Conservation (phyloP, 2,329 filamentous ascomycete genomes). For the Zymoseptoria passerinii region DNA sequence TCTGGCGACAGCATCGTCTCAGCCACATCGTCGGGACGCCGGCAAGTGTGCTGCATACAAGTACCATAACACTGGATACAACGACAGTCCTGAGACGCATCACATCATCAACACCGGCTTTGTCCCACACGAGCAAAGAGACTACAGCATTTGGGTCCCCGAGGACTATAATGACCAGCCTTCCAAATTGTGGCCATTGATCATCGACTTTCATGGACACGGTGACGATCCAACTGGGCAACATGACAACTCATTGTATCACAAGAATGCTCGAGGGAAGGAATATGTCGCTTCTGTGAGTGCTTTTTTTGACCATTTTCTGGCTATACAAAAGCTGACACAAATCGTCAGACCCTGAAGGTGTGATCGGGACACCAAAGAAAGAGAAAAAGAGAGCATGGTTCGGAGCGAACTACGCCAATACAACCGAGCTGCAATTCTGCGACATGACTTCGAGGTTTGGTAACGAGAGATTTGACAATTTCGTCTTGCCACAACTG, state of each 20-base stretch:
- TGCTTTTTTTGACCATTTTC: not conserved
- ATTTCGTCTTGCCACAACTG: slow-evolving; percentile 70
- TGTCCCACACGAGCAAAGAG: slow-evolving; percentile 14
- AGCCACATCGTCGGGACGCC: not conserved
- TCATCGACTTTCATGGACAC: slow-evolving; percentile 43
- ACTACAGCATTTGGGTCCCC: slow-evolving; percentile 22
- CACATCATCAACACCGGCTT: slow-evolving; percentile 3
- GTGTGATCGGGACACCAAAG: slow-evolving; percentile 18
- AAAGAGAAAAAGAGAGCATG: slow-evolving; percentile 22
- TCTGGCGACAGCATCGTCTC: not conserved
- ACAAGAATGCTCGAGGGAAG: slow-evolving; percentile 36
- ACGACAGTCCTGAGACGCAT: slow-evolving; percentile 11
- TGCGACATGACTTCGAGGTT: slow-evolving; percentile 73
- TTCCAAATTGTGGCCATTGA: slow-evolving; percentile 26
- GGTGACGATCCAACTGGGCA: slow-evolving; percentile 31
- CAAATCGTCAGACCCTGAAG: slow-evolving; percentile 32
- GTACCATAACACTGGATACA: slow-evolving; percentile 12
- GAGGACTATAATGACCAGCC: slow-evolving; percentile 16
- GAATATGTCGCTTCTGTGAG: slow-evolving; percentile 35
- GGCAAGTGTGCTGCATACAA: not conserved
- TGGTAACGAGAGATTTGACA: slow-evolving; percentile 64
- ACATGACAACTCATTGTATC: slow-evolving; percentile 39
- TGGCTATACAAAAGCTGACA: not conserved
- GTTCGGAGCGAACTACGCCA: slow-evolving; percentile 36
- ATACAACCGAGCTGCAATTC: slow-evolving; percentile 52